phyloP scores from a whole-genome alignment of 495 filamentous ascomycete genomes.

The Hypomontagnella monticulosa region DNA sequence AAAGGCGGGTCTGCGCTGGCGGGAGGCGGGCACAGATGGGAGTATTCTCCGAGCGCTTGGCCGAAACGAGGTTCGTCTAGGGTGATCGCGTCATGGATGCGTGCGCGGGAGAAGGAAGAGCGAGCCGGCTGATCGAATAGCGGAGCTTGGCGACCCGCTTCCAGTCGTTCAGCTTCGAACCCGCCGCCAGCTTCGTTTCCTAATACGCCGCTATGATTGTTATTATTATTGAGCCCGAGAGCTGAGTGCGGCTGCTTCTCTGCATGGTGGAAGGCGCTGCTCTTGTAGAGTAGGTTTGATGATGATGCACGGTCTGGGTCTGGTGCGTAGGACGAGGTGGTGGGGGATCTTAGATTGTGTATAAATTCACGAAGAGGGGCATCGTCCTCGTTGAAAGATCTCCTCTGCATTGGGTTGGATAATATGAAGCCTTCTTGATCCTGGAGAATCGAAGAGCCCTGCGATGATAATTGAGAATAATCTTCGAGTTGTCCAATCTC shows the following conservation, averaged over 20 bases:
- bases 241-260: neutral
- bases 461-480: conserved; percentile 13
- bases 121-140: conserved; percentile 27
- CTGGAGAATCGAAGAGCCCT: conserved; percentile 13
- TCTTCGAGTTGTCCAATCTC: conserved; percentile 32
- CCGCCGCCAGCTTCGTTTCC: conserved; percentile 1
- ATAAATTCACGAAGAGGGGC: conserved; percentile 26
- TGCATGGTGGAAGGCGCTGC: neutral
- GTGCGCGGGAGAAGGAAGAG: conserved; percentile 18
- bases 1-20: conserved; percentile 19
- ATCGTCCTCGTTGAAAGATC: conserved; percentile 19
- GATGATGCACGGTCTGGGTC: conserved; percentile 3
- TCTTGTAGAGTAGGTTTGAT: conserved; percentile 13
- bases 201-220: too few species aligned
- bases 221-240: neutral
- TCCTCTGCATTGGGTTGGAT: conserved; percentile 4
- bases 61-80: conserved; percentile 22
- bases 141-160: conserved; percentile 15
- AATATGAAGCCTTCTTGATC: conserved; percentile 15
- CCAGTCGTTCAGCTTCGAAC: conserved; percentile 13
- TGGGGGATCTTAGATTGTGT: conserved; percentile 21
- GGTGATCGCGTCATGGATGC: conserved; percentile 20
- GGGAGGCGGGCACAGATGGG: conserved; percentile 9
- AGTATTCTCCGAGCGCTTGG: conserved; percentile 25
- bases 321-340: conserved; percentile 13